A percentile compares a stretch with the other conserved stretches of the same genome.
These are phyloP conservation scores for Ophiostoma ulmi DNA, from an alignment of 2,329 filamentous ascomycete genomes.

Conservation along the genomic window DNA sequence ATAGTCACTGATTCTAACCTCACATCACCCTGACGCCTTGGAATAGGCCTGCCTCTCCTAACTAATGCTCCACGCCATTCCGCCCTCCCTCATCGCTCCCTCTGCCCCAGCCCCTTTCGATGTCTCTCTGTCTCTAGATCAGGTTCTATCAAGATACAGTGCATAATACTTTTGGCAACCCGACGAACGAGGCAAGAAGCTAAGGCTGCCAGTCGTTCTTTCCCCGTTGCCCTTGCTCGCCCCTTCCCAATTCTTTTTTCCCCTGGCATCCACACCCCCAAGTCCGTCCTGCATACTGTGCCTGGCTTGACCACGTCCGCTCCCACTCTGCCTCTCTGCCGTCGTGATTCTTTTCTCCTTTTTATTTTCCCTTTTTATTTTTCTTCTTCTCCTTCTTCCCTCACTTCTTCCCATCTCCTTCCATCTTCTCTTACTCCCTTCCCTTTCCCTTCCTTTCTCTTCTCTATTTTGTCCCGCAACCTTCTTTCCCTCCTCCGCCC, in stretches of 20 bases:
- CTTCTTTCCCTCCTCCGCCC: slow-evolving; percentile 18
- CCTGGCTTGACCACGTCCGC: background rate
- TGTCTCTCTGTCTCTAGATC: background rate
- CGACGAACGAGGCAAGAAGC: too few species aligned
- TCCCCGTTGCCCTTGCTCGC: slow-evolving; percentile 11
- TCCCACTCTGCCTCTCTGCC: background rate
- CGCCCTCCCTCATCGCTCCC: background rate
- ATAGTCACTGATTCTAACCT: background rate
- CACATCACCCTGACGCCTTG: background rate
- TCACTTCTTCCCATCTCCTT: slow-evolving; percentile 29
- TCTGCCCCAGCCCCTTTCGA: background rate
- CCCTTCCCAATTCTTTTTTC: slow-evolving; percentile 11
- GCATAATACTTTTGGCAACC: background rate
- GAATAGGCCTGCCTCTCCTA: background rate
- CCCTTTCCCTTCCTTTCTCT: slow-evolving; percentile 16
- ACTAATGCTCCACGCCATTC: background rate
- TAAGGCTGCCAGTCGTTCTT: slow-evolving; percentile 7
- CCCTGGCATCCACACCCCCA: slow-evolving; percentile 12
- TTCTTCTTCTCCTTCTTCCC: slow-evolving; percentile 29
- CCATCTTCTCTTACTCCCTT: slow-evolving; percentile 30
- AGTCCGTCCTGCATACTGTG: background rate
- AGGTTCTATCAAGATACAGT: background rate
- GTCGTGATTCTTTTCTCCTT: slow-evolving; percentile 14
- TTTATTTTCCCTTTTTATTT: slow-evolving; percentile 26
- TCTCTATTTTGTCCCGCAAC: slow-evolving; percentile 10